Evolutionary conservation across 768 basidiomycete species (phyloP).

Genomic region (Naganishia randhawae): DNA sequence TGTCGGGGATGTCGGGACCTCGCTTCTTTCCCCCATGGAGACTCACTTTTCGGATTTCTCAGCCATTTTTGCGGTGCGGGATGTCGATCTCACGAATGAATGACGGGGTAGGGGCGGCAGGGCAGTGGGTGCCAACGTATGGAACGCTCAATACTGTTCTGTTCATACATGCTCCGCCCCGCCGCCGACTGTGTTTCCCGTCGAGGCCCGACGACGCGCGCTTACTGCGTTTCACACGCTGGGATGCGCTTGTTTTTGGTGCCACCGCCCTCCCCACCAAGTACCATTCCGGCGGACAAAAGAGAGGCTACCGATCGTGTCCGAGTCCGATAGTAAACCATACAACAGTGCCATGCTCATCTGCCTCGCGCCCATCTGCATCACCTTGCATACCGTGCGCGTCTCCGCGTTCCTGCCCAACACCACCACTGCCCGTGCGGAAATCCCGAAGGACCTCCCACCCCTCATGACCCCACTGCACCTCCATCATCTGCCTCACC

Average conservation of each 20-base stretch:
- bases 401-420: neutral
- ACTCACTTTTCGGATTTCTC: slow-evolving; percentile 7
- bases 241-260: neutral
- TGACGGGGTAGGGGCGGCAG: no score
- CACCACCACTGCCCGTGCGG: no score
- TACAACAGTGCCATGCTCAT: slow-evolving; percentile 23
- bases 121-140: neutral
- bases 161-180: no score
- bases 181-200: neutral
- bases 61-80: neutral
- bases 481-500: slow-evolving; percentile 31
- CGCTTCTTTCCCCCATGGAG: no score
- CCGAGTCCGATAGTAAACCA: slow-evolving; percentile 15
- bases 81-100: no score
- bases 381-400: slow-evolving; percentile 28
- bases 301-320: neutral
- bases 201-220: neutral
- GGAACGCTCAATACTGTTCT: neutral
- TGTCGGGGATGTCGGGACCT: no score
- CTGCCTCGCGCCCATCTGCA: slow-evolving; percentile 31
- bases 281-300: no score
- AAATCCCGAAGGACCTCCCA: slow-evolving; percentile 23
- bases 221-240: neutral
- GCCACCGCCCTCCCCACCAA: no score
- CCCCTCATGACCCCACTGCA: slow-evolving; percentile 33